A percentile compares a stretch with the other conserved stretches of the same genome.
Evolutionary conservation across 1,284 basidiomycete genomes (phyloP).

Genomic region (Irpex sp.): DNA sequence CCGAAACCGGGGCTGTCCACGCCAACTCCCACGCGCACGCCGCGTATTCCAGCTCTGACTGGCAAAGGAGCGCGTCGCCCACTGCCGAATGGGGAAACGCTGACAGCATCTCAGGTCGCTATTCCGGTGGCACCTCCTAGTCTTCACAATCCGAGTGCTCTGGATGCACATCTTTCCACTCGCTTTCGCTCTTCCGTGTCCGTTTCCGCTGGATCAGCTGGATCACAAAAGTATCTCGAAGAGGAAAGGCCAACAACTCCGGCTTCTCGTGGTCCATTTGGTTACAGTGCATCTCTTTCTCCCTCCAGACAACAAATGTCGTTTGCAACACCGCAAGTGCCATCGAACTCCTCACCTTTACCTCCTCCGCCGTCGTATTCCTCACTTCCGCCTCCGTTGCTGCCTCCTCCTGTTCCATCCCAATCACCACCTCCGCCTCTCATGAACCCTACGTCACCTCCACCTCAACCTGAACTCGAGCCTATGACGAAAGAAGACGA

Average conservation of each 20-base stretch:
- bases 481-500: background rate
- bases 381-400: background rate
- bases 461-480: background rate
- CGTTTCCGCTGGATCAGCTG: too few relatives aligned
- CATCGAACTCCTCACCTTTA: too few relatives aligned
- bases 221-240: too few relatives aligned
- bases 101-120: background rate
- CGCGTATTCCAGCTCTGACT: background rate
- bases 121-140: background rate
- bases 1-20: background rate
- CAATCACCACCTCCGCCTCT: background rate
- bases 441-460: background rate
- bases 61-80: background rate
- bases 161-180: too few relatives aligned
- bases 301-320: too few relatives aligned
- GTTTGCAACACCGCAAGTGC: too few relatives aligned
- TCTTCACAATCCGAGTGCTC: too few relatives aligned
- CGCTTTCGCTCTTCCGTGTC: too few relatives aligned
- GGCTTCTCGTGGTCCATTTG: too few relatives aligned
- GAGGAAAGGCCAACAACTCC: too few relatives aligned
- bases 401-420: background rate
- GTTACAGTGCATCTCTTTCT: too few relatives aligned
- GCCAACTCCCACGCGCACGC: background rate
- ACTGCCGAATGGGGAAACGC: background rate
- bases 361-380: background rate